These are phyloP conservation scores for Stipa capillata DNA, from an alignment of 176 grass and related monocot species.

Conservation along the genomic window DNA sequence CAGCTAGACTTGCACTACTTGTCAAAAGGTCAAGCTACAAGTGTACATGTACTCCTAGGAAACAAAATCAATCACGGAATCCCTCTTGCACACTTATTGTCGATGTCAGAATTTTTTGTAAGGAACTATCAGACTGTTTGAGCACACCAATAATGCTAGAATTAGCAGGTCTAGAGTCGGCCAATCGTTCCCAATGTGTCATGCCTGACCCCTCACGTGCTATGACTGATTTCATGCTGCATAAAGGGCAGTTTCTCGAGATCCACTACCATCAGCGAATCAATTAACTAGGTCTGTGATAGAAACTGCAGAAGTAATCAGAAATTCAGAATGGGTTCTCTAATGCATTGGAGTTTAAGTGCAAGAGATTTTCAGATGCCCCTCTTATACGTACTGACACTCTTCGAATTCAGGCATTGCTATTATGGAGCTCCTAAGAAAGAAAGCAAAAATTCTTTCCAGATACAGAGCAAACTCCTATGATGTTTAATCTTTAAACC, in stretches of 20 bases:
- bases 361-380: neutral
- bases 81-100: neutral
- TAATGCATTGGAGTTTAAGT: neutral
- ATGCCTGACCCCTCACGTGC: neutral
- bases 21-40: neutral
- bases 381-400: neutral
- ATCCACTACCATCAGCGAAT: neutral
- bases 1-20: too few relatives aligned
- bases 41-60: neutral
- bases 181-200: neutral
- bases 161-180: neutral
- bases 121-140: too few relatives aligned
- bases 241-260: neutral
- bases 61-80: neutral
- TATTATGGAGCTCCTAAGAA: too few relatives aligned
- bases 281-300: neutral
- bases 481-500: too few relatives aligned
- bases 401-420: neutral
- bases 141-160: neutral
- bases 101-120: too few relatives aligned
- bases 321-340: neutral
- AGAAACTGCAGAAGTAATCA: neutral
- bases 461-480: neutral
- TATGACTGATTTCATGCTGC: neutral
- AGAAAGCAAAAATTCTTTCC: too few relatives aligned